These are phyloP conservation scores for Teratosphaeria destructans DNA, from an alignment of 2,329 filamentous ascomycete genomes.

Conservation along the genomic window DNA sequence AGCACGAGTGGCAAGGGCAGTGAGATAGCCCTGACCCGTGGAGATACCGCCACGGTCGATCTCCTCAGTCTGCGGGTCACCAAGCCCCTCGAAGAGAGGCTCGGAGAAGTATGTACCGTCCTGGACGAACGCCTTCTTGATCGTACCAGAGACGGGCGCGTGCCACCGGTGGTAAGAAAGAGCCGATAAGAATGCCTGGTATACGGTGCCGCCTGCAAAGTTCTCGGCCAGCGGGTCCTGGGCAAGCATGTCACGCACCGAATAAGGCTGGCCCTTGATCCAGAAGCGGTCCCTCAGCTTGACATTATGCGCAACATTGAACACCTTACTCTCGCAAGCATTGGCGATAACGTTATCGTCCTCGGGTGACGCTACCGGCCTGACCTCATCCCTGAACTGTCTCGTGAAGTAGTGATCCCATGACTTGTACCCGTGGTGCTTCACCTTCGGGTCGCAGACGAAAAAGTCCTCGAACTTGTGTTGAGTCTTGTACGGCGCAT, in stretches of 20 bases:
- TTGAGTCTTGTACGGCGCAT: constrained; percentile 16
- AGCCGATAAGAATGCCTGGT: constrained; percentile 59
- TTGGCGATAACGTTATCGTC: constrained; percentile 49
- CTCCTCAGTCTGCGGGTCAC: constrained; percentile 25
- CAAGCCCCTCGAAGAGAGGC: constrained; percentile 41
- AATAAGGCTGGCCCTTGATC: constrained; percentile 60
- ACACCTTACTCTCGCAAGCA: constrained; percentile 54
- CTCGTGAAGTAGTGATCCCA: constrained; percentile 66
- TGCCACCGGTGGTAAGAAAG: constrained; percentile 66
- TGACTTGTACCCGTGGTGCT: constrained; percentile 51
- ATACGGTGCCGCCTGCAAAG: constrained; percentile 56
- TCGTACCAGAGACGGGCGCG: constrained; percentile 52
- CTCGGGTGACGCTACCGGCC: constrained; percentile 48
- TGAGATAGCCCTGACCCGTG: constrained; percentile 52
- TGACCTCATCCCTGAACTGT: constrained; percentile 42
- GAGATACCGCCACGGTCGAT: constrained; percentile 37
- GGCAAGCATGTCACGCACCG: constrained; percentile 36
- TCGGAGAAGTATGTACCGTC: constrained; percentile 62
- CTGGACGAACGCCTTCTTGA: constrained; percentile 47
- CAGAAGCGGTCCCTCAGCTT: constrained; percentile 54
- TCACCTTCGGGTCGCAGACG: constrained; percentile 45
- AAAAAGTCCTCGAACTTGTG: constrained; percentile 44
- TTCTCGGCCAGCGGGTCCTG: constrained; percentile 42
- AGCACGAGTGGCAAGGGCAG: constrained; percentile 56
- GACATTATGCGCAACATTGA: constrained; percentile 41